Conservation (phyloP, 441 rosid genomes). For the Rhodomyrtus psidioides region DNA sequence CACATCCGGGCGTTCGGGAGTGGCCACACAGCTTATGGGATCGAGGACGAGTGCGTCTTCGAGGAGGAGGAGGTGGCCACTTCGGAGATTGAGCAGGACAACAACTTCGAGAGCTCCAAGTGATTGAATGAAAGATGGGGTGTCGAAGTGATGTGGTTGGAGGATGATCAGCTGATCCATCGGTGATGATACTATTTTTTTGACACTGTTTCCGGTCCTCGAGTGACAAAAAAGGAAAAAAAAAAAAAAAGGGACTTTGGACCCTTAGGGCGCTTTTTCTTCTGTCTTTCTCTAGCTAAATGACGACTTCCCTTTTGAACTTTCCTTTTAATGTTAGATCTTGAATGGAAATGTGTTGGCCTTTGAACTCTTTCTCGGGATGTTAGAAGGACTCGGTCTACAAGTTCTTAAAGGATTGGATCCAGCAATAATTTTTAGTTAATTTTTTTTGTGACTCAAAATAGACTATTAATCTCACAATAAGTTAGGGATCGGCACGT, state of each 20-base stretch:
- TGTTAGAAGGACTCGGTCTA: no score
- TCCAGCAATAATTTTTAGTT: no score
- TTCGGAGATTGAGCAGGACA: constrained; percentile 76
- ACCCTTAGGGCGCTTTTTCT: not conserved
- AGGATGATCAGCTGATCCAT: constrained; percentile 4
- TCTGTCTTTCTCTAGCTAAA: not conserved
- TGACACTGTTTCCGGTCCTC: not conserved
- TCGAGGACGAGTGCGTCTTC: constrained; percentile 33
- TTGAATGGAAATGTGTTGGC: not conserved
- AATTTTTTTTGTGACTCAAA: no score
- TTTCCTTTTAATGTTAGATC: not conserved
- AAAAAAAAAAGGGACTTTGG: not conserved
- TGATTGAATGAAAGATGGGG: not conserved
- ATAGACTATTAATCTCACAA: no score
- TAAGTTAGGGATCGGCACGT: no score
- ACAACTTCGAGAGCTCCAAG: constrained; percentile 3
- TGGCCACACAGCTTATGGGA: constrained; percentile 73
- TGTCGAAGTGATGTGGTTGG: not conserved
- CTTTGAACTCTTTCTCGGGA: not conserved
- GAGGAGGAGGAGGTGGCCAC: constrained; percentile 58
- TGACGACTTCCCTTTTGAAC: not conserved
- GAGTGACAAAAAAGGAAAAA: not conserved
- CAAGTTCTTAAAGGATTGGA: no score
- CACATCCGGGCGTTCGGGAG: constrained; percentile 82
- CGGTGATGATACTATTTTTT: not conserved